Base-by-base conservation (phyloP, 2,329 filamentous ascomycete species). In the Westerdykella aurantiaca region DNA sequence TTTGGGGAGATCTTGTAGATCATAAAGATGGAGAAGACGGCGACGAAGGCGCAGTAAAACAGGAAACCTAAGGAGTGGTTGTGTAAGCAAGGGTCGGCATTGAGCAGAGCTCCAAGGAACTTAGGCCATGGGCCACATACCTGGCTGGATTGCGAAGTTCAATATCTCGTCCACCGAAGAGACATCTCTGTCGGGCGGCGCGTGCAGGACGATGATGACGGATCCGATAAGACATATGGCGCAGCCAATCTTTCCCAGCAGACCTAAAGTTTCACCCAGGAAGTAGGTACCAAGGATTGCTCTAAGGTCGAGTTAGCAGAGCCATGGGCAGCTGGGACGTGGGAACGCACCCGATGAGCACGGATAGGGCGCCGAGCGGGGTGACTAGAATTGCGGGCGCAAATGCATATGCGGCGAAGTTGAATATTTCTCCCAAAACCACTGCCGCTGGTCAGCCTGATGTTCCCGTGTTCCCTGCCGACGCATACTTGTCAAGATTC, bases 311-410 rank as follows among this genome's bases (percentile, higher is more conserved):
- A 21, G 41, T 57, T 48, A 62, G 52, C 46, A 37, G 33, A 11
- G 14, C 22, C 11, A 17, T 22, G 25, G n/a, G 35, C 39, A 17
- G 31, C 33, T 34, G 44, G 31, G 42, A 25, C 29, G n/a, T 4
- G 50, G 60, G 17, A 40, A 56, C 74, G 48, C 63, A 79, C 76
- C 80, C 93, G 61, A 98, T 96, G 53, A 98, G 75, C 45, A 98
- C 94, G 63, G 88, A 93, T 50, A 98, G 77, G 44, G 93, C 93
- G 49, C 93, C 93, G 18, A 98, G 75, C 21, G 93, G 93, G 5
- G 93, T 98, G 34, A 98, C 93, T 42, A 98, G 78, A 69, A 98
- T 98, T n/a, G 93, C 94, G 34, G 93, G 93, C 53, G 93, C 93
- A 70, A 97, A 98, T 6, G 93, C 93, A 67, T 98, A 98, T 49